Percentiles rank a stretch among this genome's conserved stretches.
Evolutionary conservation across 192 early-diverging fungal species (phyloP).

Genomic region (Linderina pennispora): DNA sequence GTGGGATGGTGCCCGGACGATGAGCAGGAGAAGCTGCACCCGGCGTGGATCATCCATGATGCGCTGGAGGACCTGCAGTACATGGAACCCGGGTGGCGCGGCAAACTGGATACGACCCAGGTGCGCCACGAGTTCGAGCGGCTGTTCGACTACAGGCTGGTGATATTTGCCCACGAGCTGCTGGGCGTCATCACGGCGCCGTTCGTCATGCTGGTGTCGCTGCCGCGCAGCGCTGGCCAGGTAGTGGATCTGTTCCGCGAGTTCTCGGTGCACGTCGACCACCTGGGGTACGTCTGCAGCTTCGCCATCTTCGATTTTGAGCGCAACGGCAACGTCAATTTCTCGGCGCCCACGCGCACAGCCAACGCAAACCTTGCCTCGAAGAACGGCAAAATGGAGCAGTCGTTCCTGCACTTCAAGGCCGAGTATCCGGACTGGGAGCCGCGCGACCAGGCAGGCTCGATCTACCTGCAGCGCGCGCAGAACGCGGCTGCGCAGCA

Average conservation of each 20-base stretch:
- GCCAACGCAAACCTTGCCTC: conserved; percentile 59
- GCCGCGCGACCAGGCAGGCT: conserved; percentile 70
- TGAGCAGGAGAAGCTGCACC: conserved; percentile 77
- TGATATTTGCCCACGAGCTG: conserved; percentile 77
- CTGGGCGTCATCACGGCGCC: conserved; percentile 77
- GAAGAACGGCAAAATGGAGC: conserved; percentile 97
- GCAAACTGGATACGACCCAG: conserved; percentile 73
- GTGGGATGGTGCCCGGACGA: conserved; percentile 77
- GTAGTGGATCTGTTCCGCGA: conserved; percentile 95
- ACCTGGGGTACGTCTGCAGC: conserved; percentile 91
- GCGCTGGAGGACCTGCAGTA: conserved; percentile 89
- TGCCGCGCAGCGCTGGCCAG: conserved; percentile 65
- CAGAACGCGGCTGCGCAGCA: conserved; percentile 44
- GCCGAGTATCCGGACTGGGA: conserved; percentile 92
- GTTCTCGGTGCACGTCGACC: conserved; percentile 88
- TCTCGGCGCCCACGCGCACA: conserved; percentile 63
- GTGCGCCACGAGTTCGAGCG: conserved; percentile 73
- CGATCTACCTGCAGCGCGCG: conserved; percentile 66
- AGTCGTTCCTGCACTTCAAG: conserved; percentile 95
- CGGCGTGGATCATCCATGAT: conserved; percentile 63
- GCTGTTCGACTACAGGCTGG: conserved; percentile 76
- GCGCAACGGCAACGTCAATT: conserved; percentile 81
- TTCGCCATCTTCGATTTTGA: conserved; percentile 96
- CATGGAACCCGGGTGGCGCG: conserved; percentile 79
- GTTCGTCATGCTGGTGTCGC: conserved; percentile 68